These are phyloP conservation scores for Talaromyces thailandensis DNA, from an alignment of 495 filamentous ascomycete genomes.

Conservation along the genomic window DNA sequence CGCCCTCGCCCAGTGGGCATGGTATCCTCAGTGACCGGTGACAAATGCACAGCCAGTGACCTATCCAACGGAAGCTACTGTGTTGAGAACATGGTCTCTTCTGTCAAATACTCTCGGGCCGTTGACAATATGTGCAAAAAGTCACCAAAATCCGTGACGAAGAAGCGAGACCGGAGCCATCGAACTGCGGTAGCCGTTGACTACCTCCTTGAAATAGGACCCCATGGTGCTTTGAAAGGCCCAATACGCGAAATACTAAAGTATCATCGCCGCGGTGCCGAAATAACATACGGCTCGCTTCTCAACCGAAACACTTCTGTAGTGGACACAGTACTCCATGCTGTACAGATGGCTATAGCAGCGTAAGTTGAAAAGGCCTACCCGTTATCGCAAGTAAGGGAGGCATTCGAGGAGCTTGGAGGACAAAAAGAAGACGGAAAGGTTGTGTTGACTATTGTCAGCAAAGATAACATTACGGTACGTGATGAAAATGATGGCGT, in stretches of 20 bases:
- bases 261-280: background rate
- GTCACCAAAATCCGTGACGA: background rate
- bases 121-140: constrained; percentile 16
- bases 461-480: too few species aligned
- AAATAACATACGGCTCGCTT: constrained; percentile 16
- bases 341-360: too few species aligned
- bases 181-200: constrained; percentile 17
- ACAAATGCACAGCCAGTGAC: constrained; percentile 6
- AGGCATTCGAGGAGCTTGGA: too few species aligned
- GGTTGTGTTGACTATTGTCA: too few species aligned
- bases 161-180: background rate
- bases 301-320: constrained; percentile 8
- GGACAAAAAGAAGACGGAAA: too few species aligned
- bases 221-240: constrained; percentile 33
- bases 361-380: too few species aligned
- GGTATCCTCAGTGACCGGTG: constrained; percentile 29
- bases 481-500: too few species aligned
- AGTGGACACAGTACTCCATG: background rate
- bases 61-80: constrained; percentile 24
- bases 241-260: constrained; percentile 10
- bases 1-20: background rate
- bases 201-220: constrained; percentile 42
- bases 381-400: too few species aligned
- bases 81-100: constrained; percentile 29
- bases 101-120: constrained; percentile 28